These are phyloP conservation scores for Quercus gilva DNA, from an alignment of 306 rosid genomes.

Conservation along the genomic window DNA sequence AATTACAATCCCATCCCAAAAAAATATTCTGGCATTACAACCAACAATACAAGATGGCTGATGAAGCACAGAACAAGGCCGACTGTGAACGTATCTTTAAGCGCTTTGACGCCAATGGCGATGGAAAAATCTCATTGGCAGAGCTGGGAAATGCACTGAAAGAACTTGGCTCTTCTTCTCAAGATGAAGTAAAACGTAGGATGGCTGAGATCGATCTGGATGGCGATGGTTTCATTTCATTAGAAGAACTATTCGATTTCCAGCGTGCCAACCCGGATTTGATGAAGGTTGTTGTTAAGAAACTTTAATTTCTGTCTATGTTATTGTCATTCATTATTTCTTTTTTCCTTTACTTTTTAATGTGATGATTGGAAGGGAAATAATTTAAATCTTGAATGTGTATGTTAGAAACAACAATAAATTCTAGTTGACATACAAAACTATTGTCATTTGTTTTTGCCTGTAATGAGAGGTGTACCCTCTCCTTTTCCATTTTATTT, in stretches of 20 bases:
- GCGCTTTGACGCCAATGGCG: slow-evolving; percentile 64
- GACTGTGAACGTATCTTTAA: slow-evolving; percentile 64
- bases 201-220: slow-evolving; percentile 68
- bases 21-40: too few relatives aligned
- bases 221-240: slow-evolving; percentile 57
- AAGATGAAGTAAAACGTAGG: slow-evolving; percentile 43
- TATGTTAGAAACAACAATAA: too few relatives aligned
- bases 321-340: too few relatives aligned
- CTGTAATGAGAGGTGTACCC: too few relatives aligned
- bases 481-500: too few relatives aligned
- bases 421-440: too few relatives aligned
- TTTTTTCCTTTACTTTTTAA: too few relatives aligned
- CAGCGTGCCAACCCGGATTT: slow-evolving; percentile 40
- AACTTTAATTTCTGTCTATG: slow-evolving; percentile 19
- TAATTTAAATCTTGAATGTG: too few relatives aligned
- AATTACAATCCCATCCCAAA: too few relatives aligned
- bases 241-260: slow-evolving; percentile 51
- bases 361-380: too few relatives aligned
- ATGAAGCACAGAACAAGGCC: slow-evolving; percentile 1
- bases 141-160: slow-evolving; percentile 59
- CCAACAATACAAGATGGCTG: slow-evolving; percentile 16
- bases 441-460: too few relatives aligned
- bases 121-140: slow-evolving; percentile 49
- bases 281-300: slow-evolving; percentile 52
- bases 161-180: slow-evolving; percentile 50